Evolutionary conservation across 1,284 basidiomycete genomes (phyloP), one percentile per base, ranked within the genome.

Genomic region (Clitocybe nebularis): DNA sequence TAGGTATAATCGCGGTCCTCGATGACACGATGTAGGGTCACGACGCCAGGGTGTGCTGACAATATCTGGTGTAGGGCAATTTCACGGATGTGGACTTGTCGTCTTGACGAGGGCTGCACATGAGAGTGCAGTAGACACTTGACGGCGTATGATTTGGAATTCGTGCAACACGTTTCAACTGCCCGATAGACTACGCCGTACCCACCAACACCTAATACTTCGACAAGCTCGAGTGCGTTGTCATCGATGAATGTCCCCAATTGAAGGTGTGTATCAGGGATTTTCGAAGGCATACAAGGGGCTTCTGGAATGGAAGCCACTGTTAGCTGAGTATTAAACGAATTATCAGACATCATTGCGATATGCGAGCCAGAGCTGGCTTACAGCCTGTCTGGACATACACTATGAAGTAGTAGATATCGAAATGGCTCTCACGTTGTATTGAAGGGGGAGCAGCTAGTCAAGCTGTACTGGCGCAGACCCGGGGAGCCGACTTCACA

Each of bases 101-200:
- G 75, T 53, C 81, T 79, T 39, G 75, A 71, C 26, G 70, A 60
- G 22, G 66, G 68, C 50, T 77, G 72, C 38, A 69, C 67, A 23
- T 71, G 69, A 10, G 73, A 67, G 40, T 56, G 59, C 21, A 75
- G 67, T 36, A 88, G 75, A 60, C 92, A 95, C 69, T 99, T 99
- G 62, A 98, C 91, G 32, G 95, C 95, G 59, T 77, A 91, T 41
- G 78, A 79, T 44, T 72, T 69, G 41, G 67, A 70, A 22, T 67
- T 64, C 13, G 62, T 62, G 38, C 70, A 66, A 50, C 58, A 68
- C 7, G 66, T 63, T 62, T 88, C 88, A 44, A 86, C 68, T 11
- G 89, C 92, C 43, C 86, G 85, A 65, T 96, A 98, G 21, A 98
- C 93, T 55, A 95, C 87, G 43, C 94, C 94, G 62, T 96, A 97